Percentiles rank a stretch among this genome's conserved stretches.
Conservation (phyloP, 208 protist species). For the Wallacemonas collosoma region DNA sequence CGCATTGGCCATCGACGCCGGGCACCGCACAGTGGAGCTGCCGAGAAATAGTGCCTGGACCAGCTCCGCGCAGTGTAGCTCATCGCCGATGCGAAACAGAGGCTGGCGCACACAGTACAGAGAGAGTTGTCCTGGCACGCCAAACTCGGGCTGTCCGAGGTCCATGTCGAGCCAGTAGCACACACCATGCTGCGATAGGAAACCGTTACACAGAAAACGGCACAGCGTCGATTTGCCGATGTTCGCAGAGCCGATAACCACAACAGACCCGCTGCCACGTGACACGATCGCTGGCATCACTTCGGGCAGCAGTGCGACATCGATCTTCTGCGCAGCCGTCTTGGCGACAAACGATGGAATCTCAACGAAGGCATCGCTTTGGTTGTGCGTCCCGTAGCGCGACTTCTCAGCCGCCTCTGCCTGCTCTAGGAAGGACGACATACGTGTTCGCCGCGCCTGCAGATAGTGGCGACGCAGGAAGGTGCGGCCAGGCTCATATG, state of each 20-base stretch:
- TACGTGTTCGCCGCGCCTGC: background rate
- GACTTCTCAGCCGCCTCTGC: background rate
- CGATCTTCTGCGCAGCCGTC: constrained; percentile 36
- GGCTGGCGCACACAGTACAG: constrained; percentile 59
- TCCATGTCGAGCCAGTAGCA: constrained; percentile 89
- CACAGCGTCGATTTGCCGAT: constrained; percentile 89
- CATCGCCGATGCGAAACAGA: constrained; percentile 54
- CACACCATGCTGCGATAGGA: constrained; percentile 75
- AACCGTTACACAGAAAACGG: constrained; percentile 69
- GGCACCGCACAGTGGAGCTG: constrained; percentile 44
- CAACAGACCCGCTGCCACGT: constrained; percentile 40
- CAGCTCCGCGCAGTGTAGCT: constrained; percentile 29
- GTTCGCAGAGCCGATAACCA: constrained; percentile 73
- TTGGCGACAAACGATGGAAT: constrained; percentile 71
- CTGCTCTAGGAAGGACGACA: constrained; percentile 1
- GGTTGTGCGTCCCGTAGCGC: background rate
- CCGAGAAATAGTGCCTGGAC: constrained; percentile 61
- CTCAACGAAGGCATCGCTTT: constrained; percentile 52
- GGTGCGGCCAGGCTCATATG: constrained; percentile 26
- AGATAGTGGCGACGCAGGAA: constrained; percentile 16
- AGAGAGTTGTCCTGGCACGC: constrained; percentile 67
- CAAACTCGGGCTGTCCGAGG: constrained; percentile 89
- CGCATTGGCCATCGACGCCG: constrained; percentile 46
- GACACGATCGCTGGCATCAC: constrained; percentile 49
- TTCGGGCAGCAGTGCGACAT: constrained; percentile 55